A percentile compares a stretch with the other conserved stretches of the same genome.
phyloP scores from a whole-genome alignment of 768 basidiomycete genomes.

The Leccinum barrowsii region DNA sequence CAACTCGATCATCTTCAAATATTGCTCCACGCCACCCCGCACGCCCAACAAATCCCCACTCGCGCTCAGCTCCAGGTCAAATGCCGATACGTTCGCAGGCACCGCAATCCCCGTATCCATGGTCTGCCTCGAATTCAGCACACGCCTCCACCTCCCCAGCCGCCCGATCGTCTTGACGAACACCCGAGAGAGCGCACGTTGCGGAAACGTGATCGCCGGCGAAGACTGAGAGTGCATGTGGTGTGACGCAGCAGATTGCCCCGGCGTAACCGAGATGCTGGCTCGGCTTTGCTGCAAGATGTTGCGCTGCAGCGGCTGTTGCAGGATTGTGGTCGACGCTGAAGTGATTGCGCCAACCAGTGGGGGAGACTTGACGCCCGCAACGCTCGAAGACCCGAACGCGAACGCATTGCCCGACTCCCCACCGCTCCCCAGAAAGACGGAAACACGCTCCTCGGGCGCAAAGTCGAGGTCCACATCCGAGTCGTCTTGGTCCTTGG shows the following conservation, averaged over 20 bases:
- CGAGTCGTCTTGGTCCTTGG: constrained; percentile 52
- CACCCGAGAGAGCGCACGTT: constrained; percentile 66
- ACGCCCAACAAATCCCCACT: constrained; percentile 59
- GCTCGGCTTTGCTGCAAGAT: constrained; percentile 46
- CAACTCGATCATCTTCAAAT: constrained; percentile 54
- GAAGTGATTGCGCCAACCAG: constrained; percentile 48
- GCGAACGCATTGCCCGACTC: constrained; percentile 48
- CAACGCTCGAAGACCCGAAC: constrained; percentile 24
- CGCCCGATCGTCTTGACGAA: constrained; percentile 81
- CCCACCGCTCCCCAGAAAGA: constrained; percentile 32
- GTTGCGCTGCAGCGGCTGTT: constrained; percentile 56
- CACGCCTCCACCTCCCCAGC: constrained; percentile 60
- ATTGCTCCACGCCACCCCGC: constrained; percentile 63
- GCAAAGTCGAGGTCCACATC: constrained; percentile 80
- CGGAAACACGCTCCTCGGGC: constrained; percentile 43
- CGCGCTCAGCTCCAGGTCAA: constrained; percentile 65
- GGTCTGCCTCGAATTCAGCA: constrained; percentile 50
- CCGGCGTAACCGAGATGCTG: constrained; percentile 26
- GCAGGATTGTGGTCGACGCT: constrained; percentile 58
- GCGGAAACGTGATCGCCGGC: constrained; percentile 43
- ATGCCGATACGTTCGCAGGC: constrained; percentile 56
- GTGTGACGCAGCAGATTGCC: constrained; percentile 10
- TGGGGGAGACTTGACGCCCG: constrained; percentile 27
- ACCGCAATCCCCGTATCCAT: constrained; percentile 35
- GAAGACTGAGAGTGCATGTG: constrained; percentile 32